Base-by-base conservation (phyloP, 805 yeast species). In the Spencermartinsiella europaea region DNA sequence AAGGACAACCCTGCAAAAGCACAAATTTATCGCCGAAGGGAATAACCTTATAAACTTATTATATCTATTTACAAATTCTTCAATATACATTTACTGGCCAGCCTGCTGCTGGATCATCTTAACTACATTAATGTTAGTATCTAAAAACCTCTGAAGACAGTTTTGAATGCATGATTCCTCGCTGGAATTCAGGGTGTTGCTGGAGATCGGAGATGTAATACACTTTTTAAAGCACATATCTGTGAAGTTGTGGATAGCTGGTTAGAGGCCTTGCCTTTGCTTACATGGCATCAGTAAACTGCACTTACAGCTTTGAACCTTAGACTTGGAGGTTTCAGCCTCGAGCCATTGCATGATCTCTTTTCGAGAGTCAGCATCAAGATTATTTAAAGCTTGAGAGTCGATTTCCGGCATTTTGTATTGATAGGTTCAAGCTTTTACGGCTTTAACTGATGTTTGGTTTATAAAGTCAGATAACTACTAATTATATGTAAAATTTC, bases 181-280 rank as follows among this genome's bases (percentile, higher is more conserved):
- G 46, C 65, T 64, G 2, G 68, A 44, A 52, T 73, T 72, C 53
- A 89, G 70, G 42, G 77, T 64, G 38, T 57, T 58, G 3, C 68
- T 50, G 17, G 66, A 69, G 50, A 58, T 44, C 21, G 52, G 58
- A 21, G 67, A 63, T 41, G 70, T 68, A 44, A 88, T 76, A 66
- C 98, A 90, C 68, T 85, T 85, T 64, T 83, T 85, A 75, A 88
- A 90, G 65, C 98, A 90, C 73, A 83, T 74, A 62, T 88, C 90
- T 21, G 96, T 89, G 76, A 87, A 88, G 59, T 75, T 79, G 64
- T 90, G 96, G 50, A 90, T 85, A 28, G 95, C 65, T 47, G 52
- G 40, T 15, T 12, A 22, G 22, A 16, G n/a, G n/a, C n/a, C n/a
- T n/a, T n/a, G n/a, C n/a, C n/a, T n/a, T n/a, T n/a, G n/a, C n/a